Conservation (phyloP, 176 grass and related monocot species). For the Areca catechu region DNA sequence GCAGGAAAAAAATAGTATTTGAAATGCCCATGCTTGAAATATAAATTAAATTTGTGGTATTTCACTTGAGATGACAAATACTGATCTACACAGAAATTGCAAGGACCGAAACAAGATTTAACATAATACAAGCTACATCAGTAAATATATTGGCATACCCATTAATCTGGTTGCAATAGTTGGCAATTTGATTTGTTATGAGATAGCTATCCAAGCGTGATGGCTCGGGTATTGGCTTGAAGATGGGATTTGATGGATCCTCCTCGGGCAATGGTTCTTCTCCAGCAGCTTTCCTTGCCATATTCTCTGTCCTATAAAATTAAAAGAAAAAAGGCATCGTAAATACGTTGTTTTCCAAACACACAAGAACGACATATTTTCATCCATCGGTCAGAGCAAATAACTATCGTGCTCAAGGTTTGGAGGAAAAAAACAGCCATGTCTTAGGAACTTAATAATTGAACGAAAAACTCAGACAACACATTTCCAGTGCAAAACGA, state of each 20-base stretch:
- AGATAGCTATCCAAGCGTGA: constrained; percentile 91
- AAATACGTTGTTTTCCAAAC: too few species aligned
- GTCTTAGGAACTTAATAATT: too few species aligned
- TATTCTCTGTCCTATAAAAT: constrained; percentile 67
- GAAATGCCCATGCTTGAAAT: too few species aligned
- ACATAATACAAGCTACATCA: neutral
- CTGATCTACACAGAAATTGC: neutral
- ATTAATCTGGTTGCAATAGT: constrained; percentile 96
- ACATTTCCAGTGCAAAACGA: too few species aligned
- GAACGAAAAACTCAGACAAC: too few species aligned
- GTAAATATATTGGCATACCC: constrained; percentile 38
- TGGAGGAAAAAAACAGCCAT: too few species aligned
- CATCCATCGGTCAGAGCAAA: too few species aligned
- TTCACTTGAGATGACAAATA: too few species aligned
- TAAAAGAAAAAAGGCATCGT: constrained; percentile 1
- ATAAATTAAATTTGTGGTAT: too few species aligned
- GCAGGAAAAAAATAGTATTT: too few species aligned
- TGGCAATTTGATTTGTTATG: constrained; percentile 93
- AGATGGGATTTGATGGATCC: constrained; percentile 77
- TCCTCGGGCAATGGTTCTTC: constrained; percentile 97
- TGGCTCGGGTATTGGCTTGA: constrained; percentile 91
- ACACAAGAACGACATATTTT: too few species aligned
- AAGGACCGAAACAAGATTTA: neutral
- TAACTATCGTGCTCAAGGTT: too few species aligned
- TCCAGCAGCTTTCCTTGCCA: constrained; percentile 70